Conservation (phyloP, 257 asterid genomes). For the Avicennia marina region DNA sequence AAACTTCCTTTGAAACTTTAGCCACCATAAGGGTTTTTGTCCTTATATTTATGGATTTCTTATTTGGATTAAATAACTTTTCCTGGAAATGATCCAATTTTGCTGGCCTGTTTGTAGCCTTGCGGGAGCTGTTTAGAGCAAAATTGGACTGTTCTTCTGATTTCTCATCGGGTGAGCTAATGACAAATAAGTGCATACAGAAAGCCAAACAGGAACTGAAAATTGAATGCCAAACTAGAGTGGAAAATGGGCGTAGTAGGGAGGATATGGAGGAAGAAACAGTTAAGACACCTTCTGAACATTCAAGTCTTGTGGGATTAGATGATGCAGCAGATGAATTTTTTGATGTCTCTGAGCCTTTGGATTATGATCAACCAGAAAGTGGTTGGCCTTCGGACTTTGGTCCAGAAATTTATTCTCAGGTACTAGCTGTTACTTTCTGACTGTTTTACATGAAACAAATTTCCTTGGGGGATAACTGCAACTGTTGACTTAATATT, state of each 20-base stretch:
- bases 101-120: conserved; percentile 48
- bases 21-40: too few species aligned
- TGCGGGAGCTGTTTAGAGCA: conserved; percentile 84
- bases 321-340: conserved; percentile 88
- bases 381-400: conserved; percentile 78
- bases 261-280: conserved; percentile 50
- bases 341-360: conserved; percentile 90
- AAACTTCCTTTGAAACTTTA: not conserved
- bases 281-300: conserved; percentile 68
- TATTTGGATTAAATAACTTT: conserved; percentile 10
- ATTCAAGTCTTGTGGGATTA: conserved; percentile 79
- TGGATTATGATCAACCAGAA: conserved; percentile 73
- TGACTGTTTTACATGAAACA: conserved; percentile 2
- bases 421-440: conserved; percentile 43
- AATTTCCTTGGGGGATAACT: not conserved
- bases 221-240: conserved; percentile 47
- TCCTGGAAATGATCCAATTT: conserved; percentile 18
- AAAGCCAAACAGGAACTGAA: conserved; percentile 43
- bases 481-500: too few species aligned
- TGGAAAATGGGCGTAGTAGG: conserved; percentile 43
- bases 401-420: conserved; percentile 53
- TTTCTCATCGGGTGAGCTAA: conserved; percentile 75
- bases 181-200: conserved; percentile 41
- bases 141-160: conserved; percentile 51
- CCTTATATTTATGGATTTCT: too few species aligned